A percentile compares a stretch with the other conserved stretches of the same genome.
phyloP scores from a whole-genome alignment of 2,329 filamentous ascomycete genomes.

The Fusarium devonianum region DNA sequence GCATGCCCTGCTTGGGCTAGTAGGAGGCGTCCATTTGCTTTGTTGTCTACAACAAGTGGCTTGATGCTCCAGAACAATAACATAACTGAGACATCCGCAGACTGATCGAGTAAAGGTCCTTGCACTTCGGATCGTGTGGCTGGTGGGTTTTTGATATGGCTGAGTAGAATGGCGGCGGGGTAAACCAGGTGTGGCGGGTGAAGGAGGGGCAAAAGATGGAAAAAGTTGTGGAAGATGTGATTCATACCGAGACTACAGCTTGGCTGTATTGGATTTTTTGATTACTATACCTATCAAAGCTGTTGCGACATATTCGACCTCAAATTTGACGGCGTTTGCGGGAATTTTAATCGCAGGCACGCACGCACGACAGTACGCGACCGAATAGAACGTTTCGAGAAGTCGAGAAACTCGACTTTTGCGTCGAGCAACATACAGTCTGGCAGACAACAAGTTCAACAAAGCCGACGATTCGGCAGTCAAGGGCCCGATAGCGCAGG shows the following conservation, averaged over 20 bases:
- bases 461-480: conserved; percentile 1
- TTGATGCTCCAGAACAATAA: no score
- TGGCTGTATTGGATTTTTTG: background rate
- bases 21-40: no score
- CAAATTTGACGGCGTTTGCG: no score
- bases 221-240: conserved; percentile 25
- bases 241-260: conserved; percentile 30
- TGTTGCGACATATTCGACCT: no score
- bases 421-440: conserved; percentile 12
- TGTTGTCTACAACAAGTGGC: no score
- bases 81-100: conserved; percentile 7
- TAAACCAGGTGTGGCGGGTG: conserved; percentile 22
- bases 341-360: background rate
- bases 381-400: background rate
- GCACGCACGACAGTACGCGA: background rate
- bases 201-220: conserved; percentile 29
- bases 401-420: background rate
- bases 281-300: background rate
- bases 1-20: conserved; percentile 14
- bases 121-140: conserved; percentile 12
- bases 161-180: conserved; percentile 20
- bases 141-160: conserved; percentile 16
- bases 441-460: conserved; percentile 17
- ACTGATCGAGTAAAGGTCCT: background rate
- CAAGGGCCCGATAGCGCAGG: background rate